These are phyloP conservation scores for Clarireedia monteithiana DNA, from an alignment of 2,329 filamentous ascomycete species.

Conservation along the genomic window DNA sequence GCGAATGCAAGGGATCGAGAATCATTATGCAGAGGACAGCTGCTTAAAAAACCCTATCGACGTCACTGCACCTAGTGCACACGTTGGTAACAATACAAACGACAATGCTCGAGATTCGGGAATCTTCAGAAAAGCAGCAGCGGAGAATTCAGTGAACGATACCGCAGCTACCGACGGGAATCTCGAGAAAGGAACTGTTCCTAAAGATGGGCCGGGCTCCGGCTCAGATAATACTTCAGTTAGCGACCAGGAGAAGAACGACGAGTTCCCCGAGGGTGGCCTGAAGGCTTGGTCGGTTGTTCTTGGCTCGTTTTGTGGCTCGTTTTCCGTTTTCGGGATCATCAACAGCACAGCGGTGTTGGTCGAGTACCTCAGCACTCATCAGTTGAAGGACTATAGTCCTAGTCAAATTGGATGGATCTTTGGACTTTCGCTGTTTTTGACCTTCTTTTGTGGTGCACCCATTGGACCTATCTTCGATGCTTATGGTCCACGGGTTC, in stretches of 20 bases:
- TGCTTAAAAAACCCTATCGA: conserved; percentile 9
- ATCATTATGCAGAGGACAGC: conserved; percentile 8
- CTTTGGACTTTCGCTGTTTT: conserved; percentile 58
- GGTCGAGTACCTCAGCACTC: conserved; percentile 52
- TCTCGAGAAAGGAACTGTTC: conserved; percentile 12
- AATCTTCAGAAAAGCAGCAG: neutral
- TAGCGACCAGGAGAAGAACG: conserved; percentile 18
- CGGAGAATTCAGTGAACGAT: neutral
- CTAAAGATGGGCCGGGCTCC: neutral
- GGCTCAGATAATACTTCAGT: conserved; percentile 14
- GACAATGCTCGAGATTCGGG: neutral
- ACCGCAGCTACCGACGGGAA: neutral
- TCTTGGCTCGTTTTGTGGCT: conserved; percentile 54
- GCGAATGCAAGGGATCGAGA: conserved; percentile 5
- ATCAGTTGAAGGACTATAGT: conserved; percentile 51
- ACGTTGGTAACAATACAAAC: neutral
- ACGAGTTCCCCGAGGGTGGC: conserved; percentile 58
- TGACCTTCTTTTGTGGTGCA: conserved; percentile 62
- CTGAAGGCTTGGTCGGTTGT: conserved; percentile 58
- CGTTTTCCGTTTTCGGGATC: conserved; percentile 53
- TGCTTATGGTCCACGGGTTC: conserved; percentile 48
- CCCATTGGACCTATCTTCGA: conserved; percentile 67
- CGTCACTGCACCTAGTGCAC: neutral
- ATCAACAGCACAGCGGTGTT: conserved; percentile 42
- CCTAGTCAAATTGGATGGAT: conserved; percentile 48